Conservation (phyloP, 2,329 filamentous ascomycete genomes). For the Pseudogymnoascus sp. region DNA sequence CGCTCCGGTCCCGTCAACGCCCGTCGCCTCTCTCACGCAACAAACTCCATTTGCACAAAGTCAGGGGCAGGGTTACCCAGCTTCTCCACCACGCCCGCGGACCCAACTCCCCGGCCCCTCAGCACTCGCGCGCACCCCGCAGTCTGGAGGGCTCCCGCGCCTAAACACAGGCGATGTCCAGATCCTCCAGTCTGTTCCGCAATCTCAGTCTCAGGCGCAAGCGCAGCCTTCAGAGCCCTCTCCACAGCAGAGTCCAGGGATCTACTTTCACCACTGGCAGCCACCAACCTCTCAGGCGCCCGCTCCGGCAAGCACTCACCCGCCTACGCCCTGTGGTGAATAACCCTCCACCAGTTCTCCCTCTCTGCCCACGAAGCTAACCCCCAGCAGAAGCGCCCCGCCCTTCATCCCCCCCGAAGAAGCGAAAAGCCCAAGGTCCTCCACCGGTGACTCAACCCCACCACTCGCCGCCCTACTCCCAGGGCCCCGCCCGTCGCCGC, state of each 20-base stretch:
- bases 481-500: slow-evolving; percentile 19
- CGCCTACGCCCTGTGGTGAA: slow-evolving; percentile 68
- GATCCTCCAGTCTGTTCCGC: slow-evolving; percentile 24
- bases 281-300: slow-evolving; percentile 63
- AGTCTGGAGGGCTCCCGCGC: slow-evolving; percentile 31
- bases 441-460: slow-evolving; percentile 42
- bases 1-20: slow-evolving; percentile 26
- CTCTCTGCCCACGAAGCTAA: slow-evolving; percentile 31
- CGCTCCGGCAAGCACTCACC: slow-evolving; percentile 51
- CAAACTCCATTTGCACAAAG: slow-evolving; percentile 13
- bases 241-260: slow-evolving; percentile 26
- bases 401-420: slow-evolving; percentile 67
- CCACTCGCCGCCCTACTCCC: slow-evolving; percentile 50
- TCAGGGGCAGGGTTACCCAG: slow-evolving; percentile 25
- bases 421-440: slow-evolving; percentile 66
- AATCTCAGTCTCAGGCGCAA: slow-evolving; percentile 12
- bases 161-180: slow-evolving; percentile 37
- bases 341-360: slow-evolving; percentile 34
- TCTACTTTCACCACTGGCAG: slow-evolving; percentile 92
- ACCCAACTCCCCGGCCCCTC: slow-evolving; percentile 23
- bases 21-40: slow-evolving; percentile 16
- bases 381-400: slow-evolving; percentile 42
- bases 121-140: slow-evolving; percentile 22
- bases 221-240: slow-evolving; percentile 21
- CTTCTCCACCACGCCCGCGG: slow-evolving; percentile 28